Evolutionary conservation across 352 stramenopile genomes (phyloP), one percentile per base, ranked within the genome.

Genomic region (Pythium sukuiense): DNA sequence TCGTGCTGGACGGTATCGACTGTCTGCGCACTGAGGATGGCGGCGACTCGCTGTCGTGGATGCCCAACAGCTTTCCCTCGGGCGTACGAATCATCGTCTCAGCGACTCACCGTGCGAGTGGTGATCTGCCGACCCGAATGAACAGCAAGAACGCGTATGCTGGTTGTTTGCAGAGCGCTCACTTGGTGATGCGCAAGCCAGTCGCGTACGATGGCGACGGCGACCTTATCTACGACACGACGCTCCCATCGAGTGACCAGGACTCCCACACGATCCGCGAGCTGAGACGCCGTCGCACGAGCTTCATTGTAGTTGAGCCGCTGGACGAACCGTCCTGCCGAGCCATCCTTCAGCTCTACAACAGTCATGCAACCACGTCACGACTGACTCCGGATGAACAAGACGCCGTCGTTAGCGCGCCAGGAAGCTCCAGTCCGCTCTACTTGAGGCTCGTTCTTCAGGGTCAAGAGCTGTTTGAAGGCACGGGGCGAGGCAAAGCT

Each of bases 11-110:
- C 50, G 85, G 87, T 1, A 91, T 93, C 52, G 87, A 93, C 65
- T 92, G 81, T 54, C 77, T 95, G 29, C 78, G 83, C 33, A 93
- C 82, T 18, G 83, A 91, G 58, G 87, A 95, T 45, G 87, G 87
- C n/a, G 80, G 83, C 1, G 85, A 95, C 71, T 92, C 84, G 32
- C 68, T 95, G 6, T 93, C 82, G n/a, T 95, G 87, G 87, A 71
- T 95, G 24, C 85, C 87, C 24, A 95, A 81, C 50, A 74, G 69
- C 18, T 89, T 93, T 20, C 86, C 84, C 33, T 32, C 72, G 3
- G 83, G 75, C n/a, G 81, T 95, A 9, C 79, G 83, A 1, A 86
- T 93, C 63, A 81, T 95, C 43, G 73, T 91, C 27, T 93, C 86
- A 8, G 81, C 84, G 6, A 90, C 79, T 3, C 79, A 86, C 58